A percentile compares a stretch with the other conserved stretches of the same genome.
Conservation (phyloP, 1,284 basidiomycete genomes). For the Cronartium quercuum region DNA sequence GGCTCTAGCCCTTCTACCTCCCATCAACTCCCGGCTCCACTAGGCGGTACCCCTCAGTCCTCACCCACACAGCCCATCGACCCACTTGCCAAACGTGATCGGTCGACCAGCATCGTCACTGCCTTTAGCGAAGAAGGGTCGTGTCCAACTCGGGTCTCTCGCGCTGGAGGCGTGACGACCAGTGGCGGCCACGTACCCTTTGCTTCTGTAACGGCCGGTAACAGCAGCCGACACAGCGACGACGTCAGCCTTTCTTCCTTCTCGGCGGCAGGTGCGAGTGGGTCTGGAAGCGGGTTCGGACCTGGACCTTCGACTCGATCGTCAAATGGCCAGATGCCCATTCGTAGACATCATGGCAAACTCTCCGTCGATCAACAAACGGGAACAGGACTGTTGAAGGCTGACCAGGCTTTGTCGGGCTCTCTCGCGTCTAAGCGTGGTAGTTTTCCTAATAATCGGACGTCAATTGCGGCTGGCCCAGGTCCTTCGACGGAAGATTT, state of each 20-base stretch:
- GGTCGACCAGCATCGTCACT: slow-evolving; percentile 16
- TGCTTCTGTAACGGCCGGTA: background rate
- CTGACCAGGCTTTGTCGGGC: slow-evolving; percentile 9
- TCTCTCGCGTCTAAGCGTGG: slow-evolving; percentile 23
- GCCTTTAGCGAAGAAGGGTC: slow-evolving; percentile 18
- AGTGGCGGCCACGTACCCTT: background rate
- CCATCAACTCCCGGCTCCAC: background rate
- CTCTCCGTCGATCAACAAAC: slow-evolving; percentile 6
- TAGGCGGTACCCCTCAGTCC: background rate
- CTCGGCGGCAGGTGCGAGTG: slow-evolving; percentile 2
- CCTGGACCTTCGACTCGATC: background rate
- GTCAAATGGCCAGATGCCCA: background rate
- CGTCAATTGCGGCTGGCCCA: slow-evolving; percentile 32
- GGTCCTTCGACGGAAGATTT: slow-evolving; percentile 53
- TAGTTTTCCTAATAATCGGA: slow-evolving; percentile 14
- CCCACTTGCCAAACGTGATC: background rate
- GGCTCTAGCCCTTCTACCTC: slow-evolving; percentile 18
- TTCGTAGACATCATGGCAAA: slow-evolving; percentile 8
- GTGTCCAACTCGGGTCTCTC: background rate
- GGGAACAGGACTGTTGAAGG: background rate
- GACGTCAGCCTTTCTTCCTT: slow-evolving; percentile 33
- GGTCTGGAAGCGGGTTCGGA: background rate
- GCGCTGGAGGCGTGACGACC: background rate
- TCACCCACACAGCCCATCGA: background rate
- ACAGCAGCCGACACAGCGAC: slow-evolving; percentile 21